Conservation (phyloP, 2,329 filamentous ascomycete genomes). For the Penicillium sp. region DNA sequence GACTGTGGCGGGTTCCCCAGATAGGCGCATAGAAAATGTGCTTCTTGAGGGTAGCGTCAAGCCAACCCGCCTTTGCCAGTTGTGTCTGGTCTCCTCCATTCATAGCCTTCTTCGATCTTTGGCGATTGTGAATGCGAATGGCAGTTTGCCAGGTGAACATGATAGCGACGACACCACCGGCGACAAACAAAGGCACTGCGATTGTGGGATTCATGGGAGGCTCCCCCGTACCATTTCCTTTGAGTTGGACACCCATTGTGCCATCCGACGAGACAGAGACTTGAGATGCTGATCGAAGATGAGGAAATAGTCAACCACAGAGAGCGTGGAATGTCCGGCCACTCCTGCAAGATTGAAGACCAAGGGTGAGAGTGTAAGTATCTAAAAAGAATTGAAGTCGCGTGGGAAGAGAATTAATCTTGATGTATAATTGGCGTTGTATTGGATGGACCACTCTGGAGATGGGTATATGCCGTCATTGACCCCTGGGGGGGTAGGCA, state of each 20-base stretch:
- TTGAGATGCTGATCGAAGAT: slow-evolving; percentile 3
- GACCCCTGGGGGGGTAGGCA: slow-evolving; percentile 16
- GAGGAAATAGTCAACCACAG: slow-evolving; percentile 12
- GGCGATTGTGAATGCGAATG: slow-evolving; percentile 27
- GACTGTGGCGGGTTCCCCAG: slow-evolving; percentile 70
- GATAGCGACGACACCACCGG: slow-evolving; percentile 25
- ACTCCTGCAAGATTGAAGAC: slow-evolving; percentile 11
- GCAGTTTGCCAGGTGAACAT: slow-evolving; percentile 27
- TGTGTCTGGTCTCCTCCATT: slow-evolving; percentile 24
- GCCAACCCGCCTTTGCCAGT: slow-evolving; percentile 14
- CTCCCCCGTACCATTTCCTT: slow-evolving; percentile 27
- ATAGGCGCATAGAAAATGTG: slow-evolving; percentile 62
- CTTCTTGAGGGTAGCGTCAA: slow-evolving; percentile 37
- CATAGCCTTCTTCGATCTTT: slow-evolving; percentile 21
- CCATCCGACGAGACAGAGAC: slow-evolving; percentile 7
- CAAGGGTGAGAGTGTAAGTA: background rate
- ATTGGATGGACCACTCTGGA: slow-evolving; percentile 6
- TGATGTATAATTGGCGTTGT: slow-evolving; percentile 15
- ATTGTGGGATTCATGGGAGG: slow-evolving; percentile 34
- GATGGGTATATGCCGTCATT: slow-evolving; percentile 25
- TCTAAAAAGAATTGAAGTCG: background rate
- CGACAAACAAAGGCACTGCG: slow-evolving; percentile 33
- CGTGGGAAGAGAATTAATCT: slow-evolving; percentile 5
- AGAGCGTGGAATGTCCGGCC: slow-evolving; percentile 10
- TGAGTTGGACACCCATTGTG: slow-evolving; percentile 35